These are phyloP conservation scores for Lipomyces chichibuensis DNA, from an alignment of 805 yeast species.

Conservation along the genomic window DNA sequence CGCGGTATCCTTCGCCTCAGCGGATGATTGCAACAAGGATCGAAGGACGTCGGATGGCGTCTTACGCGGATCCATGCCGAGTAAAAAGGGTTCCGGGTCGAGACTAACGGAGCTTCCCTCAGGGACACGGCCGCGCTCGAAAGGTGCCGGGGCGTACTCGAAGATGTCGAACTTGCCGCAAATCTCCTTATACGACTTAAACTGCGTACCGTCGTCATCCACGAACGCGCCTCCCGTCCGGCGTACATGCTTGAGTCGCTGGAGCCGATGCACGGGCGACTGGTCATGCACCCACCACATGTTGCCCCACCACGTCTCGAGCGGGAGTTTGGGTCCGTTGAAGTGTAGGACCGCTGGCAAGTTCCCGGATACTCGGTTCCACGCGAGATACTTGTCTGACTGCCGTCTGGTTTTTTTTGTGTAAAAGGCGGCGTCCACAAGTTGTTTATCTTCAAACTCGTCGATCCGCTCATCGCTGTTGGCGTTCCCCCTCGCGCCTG, in stretches of 20 bases:
- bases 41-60: constrained; percentile 24
- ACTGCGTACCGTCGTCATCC: constrained; percentile 25
- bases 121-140: constrained; percentile 13
- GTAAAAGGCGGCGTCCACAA: constrained; percentile 19
- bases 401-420: constrained; percentile 10
- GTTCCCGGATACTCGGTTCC: constrained; percentile 32
- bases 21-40: constrained; percentile 1
- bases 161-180: constrained; percentile 33
- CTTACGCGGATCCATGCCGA: constrained; percentile 28
- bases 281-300: constrained; percentile 36
- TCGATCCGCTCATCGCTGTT: constrained; percentile 12
- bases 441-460: constrained; percentile 10
- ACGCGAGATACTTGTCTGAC: constrained; percentile 25
- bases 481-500: constrained; percentile 4
- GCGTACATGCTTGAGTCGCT: constrained; percentile 27
- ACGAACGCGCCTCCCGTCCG: constrained; percentile 28
- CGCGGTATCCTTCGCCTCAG: constrained; percentile 6
- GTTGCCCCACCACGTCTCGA: constrained; percentile 35
- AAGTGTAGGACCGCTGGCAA: constrained; percentile 32
- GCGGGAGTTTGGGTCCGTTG: constrained; percentile 35
- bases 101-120: constrained; percentile 21
- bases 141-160: constrained; percentile 24
- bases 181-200: constrained; percentile 25
- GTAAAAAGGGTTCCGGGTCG: constrained; percentile 32
- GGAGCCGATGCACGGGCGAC: constrained; percentile 25